Conservation (phyloP, 352 stramenopile species). For the Pythium apleroticum region DNA sequence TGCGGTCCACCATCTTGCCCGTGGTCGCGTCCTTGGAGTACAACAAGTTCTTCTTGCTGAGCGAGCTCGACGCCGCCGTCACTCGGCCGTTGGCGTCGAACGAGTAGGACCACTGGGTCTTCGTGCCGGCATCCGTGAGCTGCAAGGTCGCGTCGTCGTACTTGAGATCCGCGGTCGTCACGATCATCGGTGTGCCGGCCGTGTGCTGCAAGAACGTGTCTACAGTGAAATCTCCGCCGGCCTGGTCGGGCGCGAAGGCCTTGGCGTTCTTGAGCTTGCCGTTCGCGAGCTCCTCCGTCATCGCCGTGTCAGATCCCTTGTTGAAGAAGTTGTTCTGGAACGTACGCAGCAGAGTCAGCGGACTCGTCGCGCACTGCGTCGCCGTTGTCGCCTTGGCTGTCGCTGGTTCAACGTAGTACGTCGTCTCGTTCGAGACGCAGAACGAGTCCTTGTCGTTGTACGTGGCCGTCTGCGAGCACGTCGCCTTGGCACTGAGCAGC, state of each 20-base stretch:
- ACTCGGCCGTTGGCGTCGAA: slow-evolving; percentile 19
- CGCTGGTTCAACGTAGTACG: slow-evolving; percentile 11
- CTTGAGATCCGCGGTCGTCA: slow-evolving; percentile 11
- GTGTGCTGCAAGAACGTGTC: slow-evolving; percentile 11
- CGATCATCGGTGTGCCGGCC: slow-evolving; percentile 1
- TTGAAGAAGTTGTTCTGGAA: slow-evolving; percentile 25
- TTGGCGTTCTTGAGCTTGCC: slow-evolving; percentile 17
- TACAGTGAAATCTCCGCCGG: slow-evolving; percentile 13
- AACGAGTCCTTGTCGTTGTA: slow-evolving; percentile 19
- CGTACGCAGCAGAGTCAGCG: slow-evolving; percentile 13
- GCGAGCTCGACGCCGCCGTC: slow-evolving; percentile 4
- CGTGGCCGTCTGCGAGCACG: slow-evolving; percentile 7
- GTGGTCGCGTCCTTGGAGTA: slow-evolving; percentile 17
- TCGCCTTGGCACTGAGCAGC: slow-evolving; percentile 17
- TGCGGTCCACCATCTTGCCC: slow-evolving; percentile 16
- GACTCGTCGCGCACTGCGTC: slow-evolving; percentile 16
- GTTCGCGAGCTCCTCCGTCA: slow-evolving; percentile 19
- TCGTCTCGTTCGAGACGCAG: slow-evolving; percentile 14
- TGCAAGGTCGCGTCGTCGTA: background rate
- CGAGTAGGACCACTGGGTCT: slow-evolving; percentile 15
- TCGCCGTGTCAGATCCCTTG: slow-evolving; percentile 16
- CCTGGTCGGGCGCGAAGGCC: slow-evolving; percentile 2
- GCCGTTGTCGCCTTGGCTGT: slow-evolving; percentile 1
- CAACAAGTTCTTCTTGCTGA: slow-evolving; percentile 19
- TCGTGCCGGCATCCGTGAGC: slow-evolving; percentile 10